Evolutionary conservation across 306 rosid genomes (phyloP), one percentile per base, ranked within the genome.

Genomic region (Ochetophila trinervis): DNA sequence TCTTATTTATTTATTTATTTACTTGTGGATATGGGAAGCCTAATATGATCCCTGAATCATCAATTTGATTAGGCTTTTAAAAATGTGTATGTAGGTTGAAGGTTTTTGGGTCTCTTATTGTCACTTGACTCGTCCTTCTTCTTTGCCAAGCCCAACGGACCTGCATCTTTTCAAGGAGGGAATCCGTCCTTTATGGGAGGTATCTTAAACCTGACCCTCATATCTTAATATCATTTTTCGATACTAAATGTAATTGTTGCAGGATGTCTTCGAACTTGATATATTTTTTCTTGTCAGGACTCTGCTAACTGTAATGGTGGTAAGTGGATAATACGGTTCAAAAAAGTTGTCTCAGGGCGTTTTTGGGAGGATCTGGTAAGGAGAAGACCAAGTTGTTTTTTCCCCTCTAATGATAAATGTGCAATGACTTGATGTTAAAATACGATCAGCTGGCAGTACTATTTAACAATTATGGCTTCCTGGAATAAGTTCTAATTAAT

Each of bases 271-370:
- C 17, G 17, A 40, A 40, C 12, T 15, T 17, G 3, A 32, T 12
- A 15, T 22, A 13, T 32, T 36, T 13, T 53, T 57, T 56, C 12
- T 57, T 67, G 49, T 70, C 80, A 88, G 95, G 96, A 92, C 76
- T 87, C 96, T 75, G 98, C 96, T 23, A 92, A 92, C 82, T 89
- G 96, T 83, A 84, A 68, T 74, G 96, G 98, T 79, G 98, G 98
- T 32, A 92, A 92, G 77, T 92, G 96, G 96, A 89, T 92, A 69
- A 79, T 92, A 67, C 86, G 96, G 34, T 84, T 92, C 82, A 89
- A 89, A 66, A 92, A 92, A 82, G 85, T 71, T 57, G 93, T 87
- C 42, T 85, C 95, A 1, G 98, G 96, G 53, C 95, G 96, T 60
- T 92, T 87, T 55, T 92, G 98, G 95, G 98, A 89, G 80, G 96